Base-by-base conservation (phyloP, 176 grass and related monocot species). In the Tillandsia fasciculata region DNA sequence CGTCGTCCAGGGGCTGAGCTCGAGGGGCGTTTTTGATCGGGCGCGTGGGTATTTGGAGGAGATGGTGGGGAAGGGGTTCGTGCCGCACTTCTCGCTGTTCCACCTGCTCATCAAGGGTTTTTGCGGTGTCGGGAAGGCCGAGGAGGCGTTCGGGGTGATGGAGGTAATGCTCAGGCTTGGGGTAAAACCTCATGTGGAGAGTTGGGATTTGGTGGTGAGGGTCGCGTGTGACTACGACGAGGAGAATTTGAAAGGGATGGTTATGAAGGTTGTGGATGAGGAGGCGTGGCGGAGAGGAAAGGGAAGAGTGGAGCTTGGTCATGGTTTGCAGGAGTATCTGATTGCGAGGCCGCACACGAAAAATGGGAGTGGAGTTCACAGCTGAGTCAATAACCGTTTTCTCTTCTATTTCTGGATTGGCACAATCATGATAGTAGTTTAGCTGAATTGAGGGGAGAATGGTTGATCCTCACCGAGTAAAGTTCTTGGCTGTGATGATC, bases 21-120 rank as follows among this genome's bases (percentile, higher is more conserved):
- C 76, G 5, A 77, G 71, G 13, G 88, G 86, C 12, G 51, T 80
- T 52, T 87, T 87, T 22, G 74, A 67, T 10, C 85, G 82, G 71
- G 93, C 83, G 0, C 26, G 77, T n/a, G 61, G 49, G 11, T 96
- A 89, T 73, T 72, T 96, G 49, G 81, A 67, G 47, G 76, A 83
- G 20, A 96, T 96, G 88, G 50, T 80, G 53, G 48, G 12, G 2
- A 79, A 72, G 71, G 88, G 81, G 66, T 48, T 90, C 63, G 53
- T 77, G 27, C 83, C 89, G 15, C 93, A 92, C 69, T 96, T 96
- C 70, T 92, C 88, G 3, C 58, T 87, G n/a, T 89, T 89, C 3
- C 93, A 96, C 83, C 80, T 74, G 1, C 67, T 85, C 59, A 83
- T 92, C 52, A 92, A 85, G 79, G 88, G 88, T 65, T 85, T 83